Evolutionary conservation across 768 basidiomycete genomes (phyloP).

Genomic region (Exidia glandulosa): DNA sequence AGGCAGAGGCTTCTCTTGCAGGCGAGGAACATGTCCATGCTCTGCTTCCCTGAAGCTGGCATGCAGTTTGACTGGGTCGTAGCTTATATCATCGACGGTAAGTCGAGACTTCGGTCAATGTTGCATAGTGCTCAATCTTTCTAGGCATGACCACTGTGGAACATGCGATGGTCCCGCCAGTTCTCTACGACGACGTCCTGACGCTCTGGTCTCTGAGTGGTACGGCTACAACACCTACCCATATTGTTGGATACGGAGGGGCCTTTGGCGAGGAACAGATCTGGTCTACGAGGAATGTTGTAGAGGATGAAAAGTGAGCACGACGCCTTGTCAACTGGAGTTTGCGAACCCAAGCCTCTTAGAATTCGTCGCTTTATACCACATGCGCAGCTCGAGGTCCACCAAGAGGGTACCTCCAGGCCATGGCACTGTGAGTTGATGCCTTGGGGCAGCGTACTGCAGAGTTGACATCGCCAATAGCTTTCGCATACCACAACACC

Average conservation of each 20-base stretch:
- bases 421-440: conserved; percentile 42
- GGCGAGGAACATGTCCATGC: conserved; percentile 52
- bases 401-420: conserved; percentile 51
- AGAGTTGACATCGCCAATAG: conserved; percentile 13
- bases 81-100: conserved; percentile 67
- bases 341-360: not conserved
- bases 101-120: conserved; percentile 5
- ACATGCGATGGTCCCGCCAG: conserved; percentile 55
- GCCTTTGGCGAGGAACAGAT: conserved; percentile 54
- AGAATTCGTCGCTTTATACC: conserved; percentile 55
- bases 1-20: conserved; percentile 53
- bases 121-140: not conserved
- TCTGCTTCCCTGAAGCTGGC: conserved; percentile 67
- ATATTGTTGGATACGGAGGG: conserved; percentile 71
- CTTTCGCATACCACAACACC: conserved; percentile 57
- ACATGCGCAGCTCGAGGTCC: conserved; percentile 49
- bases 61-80: conserved; percentile 75
- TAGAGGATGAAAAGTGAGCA: conserved; percentile 54
- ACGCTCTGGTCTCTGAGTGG: conserved; percentile 56
- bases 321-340: not conserved
- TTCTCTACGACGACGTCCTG: conserved; percentile 55
- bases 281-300: conserved; percentile 56
- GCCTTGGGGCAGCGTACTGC: not conserved
- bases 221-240: conserved; percentile 63
- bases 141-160: conserved; percentile 69